Base-by-base conservation (phyloP, 306 rosid species). In the Nissolia schottii region DNA sequence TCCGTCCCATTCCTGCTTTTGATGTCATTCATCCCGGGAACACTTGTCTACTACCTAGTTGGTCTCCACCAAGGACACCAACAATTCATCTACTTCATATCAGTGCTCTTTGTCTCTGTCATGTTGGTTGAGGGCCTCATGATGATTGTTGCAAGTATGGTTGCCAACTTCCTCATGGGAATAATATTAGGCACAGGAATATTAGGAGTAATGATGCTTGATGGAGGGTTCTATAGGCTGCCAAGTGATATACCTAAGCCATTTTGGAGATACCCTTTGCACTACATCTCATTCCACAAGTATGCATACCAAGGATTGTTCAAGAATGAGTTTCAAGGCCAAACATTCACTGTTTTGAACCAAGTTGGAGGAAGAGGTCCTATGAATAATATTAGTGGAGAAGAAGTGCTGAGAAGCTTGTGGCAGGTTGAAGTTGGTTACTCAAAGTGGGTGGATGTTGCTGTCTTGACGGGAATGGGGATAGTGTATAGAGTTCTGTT, bases 391-490 rank as follows among this genome's bases (percentile, higher is more conserved):
- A 40, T 79, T 23, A 79, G 67, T 5, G 89, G 92, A 8, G 85
- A 83, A 19, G 85, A 87, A 11, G 73, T 89, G 3, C 67, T 87
- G 18, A 73, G 14, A 16, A 23, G 64, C 19, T 12, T 31, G 6
- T 87, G 89, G 88, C 86, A 85, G 70, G 79, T 89, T 28, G 87
- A 89, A 67, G 41, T 72, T 67, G 80, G 70, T 3, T 81, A 80
- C 35, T 87, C 92, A n/a, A 89, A 87, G 77, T 89, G 89, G 92
- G 72, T 83, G 57, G 90, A 89, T 78, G 32, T 89, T 27, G 91
- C 71, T 12, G 74, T 88, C 56, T 75, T 86, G 83, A 45, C 76
- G 22, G 94, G 83, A 9, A 88, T 84, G 94, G 85, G 82, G 6
- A 25, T 84, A 0, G 4, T 77, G n/a, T 86, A 82, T 45, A 22